A percentile compares a stretch with the other conserved stretches of the same genome.
phyloP scores from a whole-genome alignment of 1,284 basidiomycete species.

The Bjerkandera adusta region DNA sequence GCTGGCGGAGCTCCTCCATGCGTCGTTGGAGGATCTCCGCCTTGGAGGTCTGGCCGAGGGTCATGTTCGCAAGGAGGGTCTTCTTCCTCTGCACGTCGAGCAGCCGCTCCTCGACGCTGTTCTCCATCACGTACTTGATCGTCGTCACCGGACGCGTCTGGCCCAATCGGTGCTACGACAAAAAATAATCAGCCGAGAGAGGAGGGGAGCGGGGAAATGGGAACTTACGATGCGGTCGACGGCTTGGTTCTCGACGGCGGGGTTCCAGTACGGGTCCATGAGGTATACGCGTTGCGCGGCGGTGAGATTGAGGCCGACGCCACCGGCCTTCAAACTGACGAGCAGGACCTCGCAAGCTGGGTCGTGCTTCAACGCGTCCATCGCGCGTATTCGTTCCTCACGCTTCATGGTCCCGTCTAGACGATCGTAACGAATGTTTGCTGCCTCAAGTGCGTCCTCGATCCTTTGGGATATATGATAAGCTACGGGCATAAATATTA shows the following conservation, averaged over 20 bases:
- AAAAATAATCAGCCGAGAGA: constrained; percentile 17
- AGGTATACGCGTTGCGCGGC: constrained; percentile 91
- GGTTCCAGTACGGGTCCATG: constrained; percentile 98
- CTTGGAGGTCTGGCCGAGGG: constrained; percentile 79
- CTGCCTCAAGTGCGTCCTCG: constrained; percentile 84
- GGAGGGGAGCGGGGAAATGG: constrained; percentile 1
- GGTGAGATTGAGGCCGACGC: constrained; percentile 93
- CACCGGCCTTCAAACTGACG: constrained; percentile 94
- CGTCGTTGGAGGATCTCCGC: constrained; percentile 81
- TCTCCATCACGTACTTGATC: constrained; percentile 89
- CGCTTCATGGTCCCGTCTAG: constrained; percentile 97
- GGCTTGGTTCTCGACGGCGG: constrained; percentile 95
- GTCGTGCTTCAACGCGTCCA: constrained; percentile 87
- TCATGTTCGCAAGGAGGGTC: constrained; percentile 89
- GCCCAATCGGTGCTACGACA: constrained; percentile 82
- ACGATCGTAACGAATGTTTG: constrained; percentile 83
- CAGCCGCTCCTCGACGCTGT: constrained; percentile 89
- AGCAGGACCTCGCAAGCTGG: constrained; percentile 88
- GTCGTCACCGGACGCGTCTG: constrained; percentile 91
- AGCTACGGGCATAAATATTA: constrained; percentile 14
- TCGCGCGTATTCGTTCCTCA: constrained; percentile 86
- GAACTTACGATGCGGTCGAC: constrained; percentile 83
- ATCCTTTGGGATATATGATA: constrained; percentile 44
- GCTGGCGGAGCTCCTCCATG: constrained; percentile 76
- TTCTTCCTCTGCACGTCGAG: constrained; percentile 94